Evolutionary conservation across 169 alveolate genomes (phyloP).

Genomic region (Plasmodium relictum): DNA sequence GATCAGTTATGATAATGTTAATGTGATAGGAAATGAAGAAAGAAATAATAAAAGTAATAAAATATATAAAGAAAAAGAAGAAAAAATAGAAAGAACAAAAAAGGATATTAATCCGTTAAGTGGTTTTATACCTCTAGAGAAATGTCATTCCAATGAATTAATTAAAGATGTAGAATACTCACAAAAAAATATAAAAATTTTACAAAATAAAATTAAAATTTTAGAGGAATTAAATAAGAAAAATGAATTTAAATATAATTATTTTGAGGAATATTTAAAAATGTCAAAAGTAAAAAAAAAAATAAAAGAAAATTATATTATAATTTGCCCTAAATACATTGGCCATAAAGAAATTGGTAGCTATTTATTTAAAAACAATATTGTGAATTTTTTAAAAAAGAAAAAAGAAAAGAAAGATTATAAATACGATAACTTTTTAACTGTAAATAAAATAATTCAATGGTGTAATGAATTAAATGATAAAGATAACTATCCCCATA

Average conservation of each 20-base stretch:
- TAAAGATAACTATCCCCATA: slow-evolving; percentile 40
- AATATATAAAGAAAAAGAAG: neutral
- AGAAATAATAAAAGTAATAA: neutral
- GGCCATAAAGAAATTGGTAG: slow-evolving; percentile 48
- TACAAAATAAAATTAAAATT: slow-evolving; percentile 59
- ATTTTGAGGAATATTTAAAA: slow-evolving; percentile 69
- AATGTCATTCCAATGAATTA: slow-evolving; percentile 2
- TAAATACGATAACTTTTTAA: slow-evolving; percentile 37
- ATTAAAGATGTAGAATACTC: slow-evolving; percentile 1
- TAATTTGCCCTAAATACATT: slow-evolving; percentile 55
- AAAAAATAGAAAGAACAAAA: slow-evolving; percentile 18
- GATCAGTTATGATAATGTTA: neutral
- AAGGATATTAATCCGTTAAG: slow-evolving; percentile 3
- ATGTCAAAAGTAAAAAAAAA: slow-evolving; percentile 43
- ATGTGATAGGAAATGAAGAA: neutral
- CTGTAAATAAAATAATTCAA: slow-evolving; percentile 38
- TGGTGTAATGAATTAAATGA: slow-evolving; percentile 67
- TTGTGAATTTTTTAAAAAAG: slow-evolving; percentile 4
- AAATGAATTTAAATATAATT: slow-evolving; percentile 39
- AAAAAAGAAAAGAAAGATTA: neutral
- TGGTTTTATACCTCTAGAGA: slow-evolving; percentile 1
- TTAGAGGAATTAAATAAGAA: slow-evolving; percentile 57
- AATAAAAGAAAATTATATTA: slow-evolving; percentile 38
- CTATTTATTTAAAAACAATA: slow-evolving; percentile 2
- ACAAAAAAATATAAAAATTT: slow-evolving; percentile 5